phyloP scores from a whole-genome alignment of 306 rosid species.

The Chamaecrista fasciculata region DNA sequence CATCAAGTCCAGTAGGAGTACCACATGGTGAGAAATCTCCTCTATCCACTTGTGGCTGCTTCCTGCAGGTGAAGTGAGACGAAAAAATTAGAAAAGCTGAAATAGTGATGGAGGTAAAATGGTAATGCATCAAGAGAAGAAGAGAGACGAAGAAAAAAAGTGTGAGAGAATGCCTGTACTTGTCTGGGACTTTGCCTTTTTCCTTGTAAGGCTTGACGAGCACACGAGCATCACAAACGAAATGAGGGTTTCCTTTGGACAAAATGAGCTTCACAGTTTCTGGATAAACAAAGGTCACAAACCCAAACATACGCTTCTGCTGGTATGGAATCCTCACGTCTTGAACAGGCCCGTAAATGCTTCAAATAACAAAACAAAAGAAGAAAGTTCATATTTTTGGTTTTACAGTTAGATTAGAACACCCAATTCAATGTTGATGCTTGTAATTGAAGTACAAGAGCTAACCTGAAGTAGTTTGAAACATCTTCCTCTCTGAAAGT shows the following conservation, averaged over 20 bases:
- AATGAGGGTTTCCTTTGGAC: constrained; percentile 95
- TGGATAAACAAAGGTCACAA: constrained; percentile 84
- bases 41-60: constrained; percentile 71
- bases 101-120: background rate
- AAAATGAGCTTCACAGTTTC: constrained; percentile 91
- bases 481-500: constrained; percentile 98
- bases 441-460: background rate
- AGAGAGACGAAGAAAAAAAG: constrained; percentile 1
- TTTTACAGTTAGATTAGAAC: background rate
- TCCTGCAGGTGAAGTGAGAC: constrained; percentile 49
- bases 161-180: constrained; percentile 66
- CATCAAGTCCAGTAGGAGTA: constrained; percentile 80
- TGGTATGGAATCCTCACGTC: constrained; percentile 99
- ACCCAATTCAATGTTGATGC: background rate
- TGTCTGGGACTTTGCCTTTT: constrained; percentile 97
- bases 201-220: constrained; percentile 99
- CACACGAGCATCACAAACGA: constrained; percentile 96
- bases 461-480: constrained; percentile 87
- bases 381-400: background rate
- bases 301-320: constrained; percentile 97
- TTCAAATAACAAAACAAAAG: constrained; percentile 30
- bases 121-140: background rate
- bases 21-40: constrained; percentile 94
- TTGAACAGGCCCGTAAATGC: constrained; percentile 92
- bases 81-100: background rate